Evolutionary conservation across 257 asterid genomes (phyloP), one percentile per base, ranked within the genome.

Genomic region (Galeopsis tetrahit): DNA sequence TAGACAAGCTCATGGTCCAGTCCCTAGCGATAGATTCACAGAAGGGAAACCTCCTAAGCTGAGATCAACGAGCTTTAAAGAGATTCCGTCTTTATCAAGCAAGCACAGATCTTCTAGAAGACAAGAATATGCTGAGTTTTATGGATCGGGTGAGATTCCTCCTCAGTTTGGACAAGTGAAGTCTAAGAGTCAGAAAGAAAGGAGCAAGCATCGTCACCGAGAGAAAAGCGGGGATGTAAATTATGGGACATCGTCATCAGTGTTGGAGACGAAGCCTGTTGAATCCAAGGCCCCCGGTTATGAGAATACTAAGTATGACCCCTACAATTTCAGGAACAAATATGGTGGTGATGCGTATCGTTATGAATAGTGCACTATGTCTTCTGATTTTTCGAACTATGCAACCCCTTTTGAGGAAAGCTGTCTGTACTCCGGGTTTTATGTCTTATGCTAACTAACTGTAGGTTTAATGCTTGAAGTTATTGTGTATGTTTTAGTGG

Each of bases 61-160:
- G 8, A 79, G 96, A 70, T 87, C 97, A 2, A 58, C 85, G 33
- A 82, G 88, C 69, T 14, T 70, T 7, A 91, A 82, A 80, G 99
- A 95, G 5, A 21, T 21, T 43, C 91, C 92, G 0, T 69, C 90
- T 52, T 31, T 79, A 57, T 75, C 96, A 10, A 86, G 71, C 86
- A 92, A 90, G 85, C 97, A 92, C 82, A 80, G 96, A 60, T 92
- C 98, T 70, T 89, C 97, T 28, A 90, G 91, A 80, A 85, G 93
- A 73, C 95, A 88, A 52, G 99, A 92, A 51, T 92, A 73, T 72
- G 84, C 95, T 4, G 97, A 90, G 64, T 95, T 79, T 70, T 95
- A 86, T 66, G 93, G 90, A 43, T 82, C 92, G 1, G 68, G 88
- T 38, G 99, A 90, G 79, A 84, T 57, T 70, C 88, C 97, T 77